Evolutionary conservation across 176 grass and related monocot species (phyloP).

Genomic region (Elaeis guineensis): DNA sequence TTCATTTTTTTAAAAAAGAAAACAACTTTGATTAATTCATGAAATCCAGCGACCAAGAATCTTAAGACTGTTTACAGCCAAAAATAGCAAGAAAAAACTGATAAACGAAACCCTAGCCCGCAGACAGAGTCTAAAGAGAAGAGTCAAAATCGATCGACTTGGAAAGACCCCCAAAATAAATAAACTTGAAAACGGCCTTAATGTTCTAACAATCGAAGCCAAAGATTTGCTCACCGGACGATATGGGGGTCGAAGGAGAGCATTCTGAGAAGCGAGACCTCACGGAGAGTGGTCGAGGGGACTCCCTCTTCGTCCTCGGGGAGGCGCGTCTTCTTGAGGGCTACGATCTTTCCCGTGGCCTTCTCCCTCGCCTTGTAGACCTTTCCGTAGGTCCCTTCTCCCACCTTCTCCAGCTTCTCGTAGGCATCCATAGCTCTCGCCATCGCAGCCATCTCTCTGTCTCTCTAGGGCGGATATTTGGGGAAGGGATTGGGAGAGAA

Average conservation of each 20-base stretch:
- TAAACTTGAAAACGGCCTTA: no score
- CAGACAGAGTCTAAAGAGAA: no score
- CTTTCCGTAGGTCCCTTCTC: conserved; percentile 98
- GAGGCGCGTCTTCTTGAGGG: conserved; percentile 96
- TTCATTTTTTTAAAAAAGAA: no score
- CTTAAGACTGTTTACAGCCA: not conserved
- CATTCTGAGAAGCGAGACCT: conserved; percentile 98
- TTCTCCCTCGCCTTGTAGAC: conserved; percentile 98
- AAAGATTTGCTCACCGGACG: conserved; percentile 35
- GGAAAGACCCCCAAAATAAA: no score
- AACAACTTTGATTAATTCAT: no score
- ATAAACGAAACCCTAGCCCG: no score
- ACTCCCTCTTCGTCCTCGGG: conserved; percentile 98
- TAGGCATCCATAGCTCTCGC: conserved; percentile 82
- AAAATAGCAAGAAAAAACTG: not conserved
- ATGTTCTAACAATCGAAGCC: no score
- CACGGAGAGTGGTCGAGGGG: conserved; percentile 84
- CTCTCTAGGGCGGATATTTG: not conserved
- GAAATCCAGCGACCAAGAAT: no score
- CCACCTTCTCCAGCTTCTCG: conserved; percentile 99
- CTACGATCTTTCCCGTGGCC: conserved; percentile 84
- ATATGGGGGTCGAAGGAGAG: conserved; percentile 80
- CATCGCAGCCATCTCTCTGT: not conserved
- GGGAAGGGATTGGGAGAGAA: no score
- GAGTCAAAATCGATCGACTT: no score